Evolutionary conservation across 1,284 basidiomycete genomes (phyloP).

Genomic region (Cryptococcus maquisensis): DNA sequence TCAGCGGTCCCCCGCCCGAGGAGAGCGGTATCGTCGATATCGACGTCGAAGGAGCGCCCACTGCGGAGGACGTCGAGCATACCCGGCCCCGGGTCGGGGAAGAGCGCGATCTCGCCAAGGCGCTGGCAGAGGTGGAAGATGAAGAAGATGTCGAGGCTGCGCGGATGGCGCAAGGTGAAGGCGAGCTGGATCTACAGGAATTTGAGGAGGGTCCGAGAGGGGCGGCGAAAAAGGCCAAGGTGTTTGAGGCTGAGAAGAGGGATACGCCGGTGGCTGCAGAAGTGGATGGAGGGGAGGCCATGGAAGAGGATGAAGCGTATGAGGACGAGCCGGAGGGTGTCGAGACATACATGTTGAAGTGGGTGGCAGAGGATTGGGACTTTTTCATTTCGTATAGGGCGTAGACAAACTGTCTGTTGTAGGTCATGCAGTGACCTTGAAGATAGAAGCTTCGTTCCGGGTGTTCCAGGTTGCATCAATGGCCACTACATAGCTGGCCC

Average conservation of each 20-base stretch:
- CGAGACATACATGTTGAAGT: constrained; percentile 81
- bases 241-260: constrained; percentile 2
- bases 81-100: constrained; percentile 33
- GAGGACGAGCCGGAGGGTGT: constrained; percentile 53
- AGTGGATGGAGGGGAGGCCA: constrained; percentile 29
- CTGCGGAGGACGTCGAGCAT: constrained; percentile 28
- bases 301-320: constrained; percentile 48
- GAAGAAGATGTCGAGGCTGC: constrained; percentile 79
- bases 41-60: constrained; percentile 24
- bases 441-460: too few species aligned
- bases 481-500: too few species aligned
- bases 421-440: background rate
- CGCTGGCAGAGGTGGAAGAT: constrained; percentile 83
- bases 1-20: constrained; percentile 28
- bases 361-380: constrained; percentile 69
- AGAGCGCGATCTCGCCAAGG: constrained; percentile 56
- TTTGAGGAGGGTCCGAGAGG: constrained; percentile 56
- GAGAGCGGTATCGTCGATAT: constrained; percentile 33
- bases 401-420: constrained; percentile 1
- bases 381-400: constrained; percentile 55
- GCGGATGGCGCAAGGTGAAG: constrained; percentile 70
- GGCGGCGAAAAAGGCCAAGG: background rate
- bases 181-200: constrained; percentile 72
- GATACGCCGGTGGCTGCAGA: constrained; percentile 27
- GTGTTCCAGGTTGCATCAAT: too few species aligned